Percentiles rank a stretch among this genome's conserved stretches.
Conservation (phyloP, 2,329 filamentous ascomycete species). For the Dryadomyces sulphureus region DNA sequence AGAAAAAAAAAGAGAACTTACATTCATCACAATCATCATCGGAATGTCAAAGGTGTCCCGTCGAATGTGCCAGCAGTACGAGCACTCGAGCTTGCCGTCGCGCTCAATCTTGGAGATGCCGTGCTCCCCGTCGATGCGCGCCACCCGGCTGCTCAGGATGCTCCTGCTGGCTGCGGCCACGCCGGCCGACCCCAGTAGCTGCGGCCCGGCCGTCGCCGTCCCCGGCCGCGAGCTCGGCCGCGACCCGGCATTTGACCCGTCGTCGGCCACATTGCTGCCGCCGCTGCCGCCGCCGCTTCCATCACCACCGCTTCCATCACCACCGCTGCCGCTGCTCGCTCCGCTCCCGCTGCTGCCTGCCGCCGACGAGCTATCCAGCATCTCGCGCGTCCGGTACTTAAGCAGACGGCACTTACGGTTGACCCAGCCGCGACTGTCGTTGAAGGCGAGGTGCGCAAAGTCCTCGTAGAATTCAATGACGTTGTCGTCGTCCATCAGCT, state of each 20-base stretch:
- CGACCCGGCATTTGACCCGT: neutral
- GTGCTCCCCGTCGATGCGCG: slow-evolving; percentile 53
- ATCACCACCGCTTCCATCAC: no score
- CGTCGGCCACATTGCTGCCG: neutral
- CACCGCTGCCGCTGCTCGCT: no score
- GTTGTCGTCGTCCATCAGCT: slow-evolving; percentile 84
- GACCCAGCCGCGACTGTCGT: slow-evolving; percentile 74
- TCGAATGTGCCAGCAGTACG: slow-evolving; percentile 94
- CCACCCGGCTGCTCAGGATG: slow-evolving; percentile 44
- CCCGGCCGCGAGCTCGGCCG: neutral
- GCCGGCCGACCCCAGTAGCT: neutral
- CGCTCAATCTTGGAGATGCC: slow-evolving; percentile 71
- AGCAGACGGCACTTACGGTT: slow-evolving; percentile 73
- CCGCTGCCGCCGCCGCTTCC: slow-evolving; percentile 10
- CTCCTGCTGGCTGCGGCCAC: slow-evolving; percentile 23
- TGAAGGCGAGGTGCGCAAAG: slow-evolving; percentile 83
- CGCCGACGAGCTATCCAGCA: slow-evolving; percentile 19
- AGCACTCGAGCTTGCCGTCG: slow-evolving; percentile 87
- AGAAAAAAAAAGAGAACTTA: slow-evolving; percentile 35
- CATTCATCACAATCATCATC: slow-evolving; percentile 96
- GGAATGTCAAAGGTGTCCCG: slow-evolving; percentile 96
- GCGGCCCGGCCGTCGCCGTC: neutral
- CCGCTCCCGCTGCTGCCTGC: neutral
- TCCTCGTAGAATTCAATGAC: slow-evolving; percentile 94
- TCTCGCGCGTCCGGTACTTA: slow-evolving; percentile 71